A percentile compares a stretch with the other conserved stretches of the same genome.
Evolutionary conservation across 768 basidiomycete genomes (phyloP).

Genomic region (Boletus rubescentipes): DNA sequence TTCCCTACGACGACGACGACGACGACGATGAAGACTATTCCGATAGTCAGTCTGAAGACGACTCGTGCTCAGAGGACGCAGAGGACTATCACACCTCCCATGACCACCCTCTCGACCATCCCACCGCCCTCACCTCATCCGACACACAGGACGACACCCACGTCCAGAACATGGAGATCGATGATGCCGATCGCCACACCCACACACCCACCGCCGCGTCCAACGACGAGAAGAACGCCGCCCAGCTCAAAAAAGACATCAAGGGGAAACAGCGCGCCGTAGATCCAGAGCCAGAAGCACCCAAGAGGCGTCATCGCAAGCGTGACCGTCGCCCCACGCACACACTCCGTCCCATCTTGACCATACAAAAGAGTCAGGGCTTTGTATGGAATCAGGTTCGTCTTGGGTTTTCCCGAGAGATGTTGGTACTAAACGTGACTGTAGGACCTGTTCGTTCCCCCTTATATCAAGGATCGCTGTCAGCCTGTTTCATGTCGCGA

Average conservation of each 20-base stretch:
- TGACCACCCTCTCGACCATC: constrained; percentile 31
- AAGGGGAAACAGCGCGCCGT: constrained; percentile 83
- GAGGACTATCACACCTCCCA: constrained; percentile 51
- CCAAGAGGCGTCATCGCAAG: constrained; percentile 47
- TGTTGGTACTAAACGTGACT: not conserved
- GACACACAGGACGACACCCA: constrained; percentile 44
- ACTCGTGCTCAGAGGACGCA: constrained; percentile 73
- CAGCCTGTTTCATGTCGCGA: constrained; percentile 36
- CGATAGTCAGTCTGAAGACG: constrained; percentile 52
- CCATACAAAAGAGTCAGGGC: constrained; percentile 83
- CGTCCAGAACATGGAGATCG: constrained; percentile 55
- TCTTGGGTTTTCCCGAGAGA: not conserved
- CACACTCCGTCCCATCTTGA: constrained; percentile 77
- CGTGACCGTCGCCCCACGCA: constrained; percentile 58
- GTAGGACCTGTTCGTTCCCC: constrained; percentile 83
- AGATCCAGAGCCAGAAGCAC: constrained; percentile 58
- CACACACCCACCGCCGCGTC: not conserved
- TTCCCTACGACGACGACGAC: constrained; percentile 61
- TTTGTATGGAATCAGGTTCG: constrained; percentile 90
- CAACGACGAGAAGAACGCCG: constrained; percentile 36
- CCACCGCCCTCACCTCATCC: constrained; percentile 14
- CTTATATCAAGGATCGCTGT: constrained; percentile 91
- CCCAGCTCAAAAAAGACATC: constrained; percentile 53
- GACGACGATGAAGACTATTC: constrained; percentile 58
- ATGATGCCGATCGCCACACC: constrained; percentile 34